Conservation (phyloP, 106 monocot genomes). For the Dioscorea zingiberensis region DNA sequence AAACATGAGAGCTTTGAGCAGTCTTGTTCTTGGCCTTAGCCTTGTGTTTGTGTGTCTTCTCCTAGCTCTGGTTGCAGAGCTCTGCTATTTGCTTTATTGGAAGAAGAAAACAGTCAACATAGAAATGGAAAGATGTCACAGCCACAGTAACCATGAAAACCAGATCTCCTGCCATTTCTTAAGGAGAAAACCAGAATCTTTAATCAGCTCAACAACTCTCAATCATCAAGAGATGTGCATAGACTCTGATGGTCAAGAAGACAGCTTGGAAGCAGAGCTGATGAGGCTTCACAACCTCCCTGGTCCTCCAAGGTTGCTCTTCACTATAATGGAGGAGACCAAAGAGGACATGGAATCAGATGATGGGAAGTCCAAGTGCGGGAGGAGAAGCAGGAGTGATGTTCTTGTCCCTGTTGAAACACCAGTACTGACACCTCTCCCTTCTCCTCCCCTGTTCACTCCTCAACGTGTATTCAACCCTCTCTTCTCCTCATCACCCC, state of each 20-base stretch:
- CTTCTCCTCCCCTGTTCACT: constrained; percentile 60
- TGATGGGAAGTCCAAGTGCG: constrained; percentile 39
- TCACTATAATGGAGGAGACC: constrained; percentile 96
- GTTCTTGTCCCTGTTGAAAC: constrained; percentile 38
- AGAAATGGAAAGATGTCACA: no score
- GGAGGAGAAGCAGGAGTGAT: constrained; percentile 60
- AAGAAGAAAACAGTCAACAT: background rate
- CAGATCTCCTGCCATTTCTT: constrained; percentile 45
- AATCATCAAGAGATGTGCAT: constrained; percentile 31
- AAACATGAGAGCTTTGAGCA: constrained; percentile 24
- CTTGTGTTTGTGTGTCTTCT: constrained; percentile 20
- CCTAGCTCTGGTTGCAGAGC: constrained; percentile 11
- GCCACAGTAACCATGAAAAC: no score
- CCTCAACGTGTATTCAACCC: constrained; percentile 23
- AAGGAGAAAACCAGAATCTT: constrained; percentile 37
- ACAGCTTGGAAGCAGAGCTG: constrained; percentile 61
- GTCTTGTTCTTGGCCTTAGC: constrained; percentile 21
- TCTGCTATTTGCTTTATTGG: background rate
- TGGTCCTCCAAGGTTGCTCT: constrained; percentile 72
- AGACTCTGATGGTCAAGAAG: constrained; percentile 34
- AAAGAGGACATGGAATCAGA: constrained; percentile 85
- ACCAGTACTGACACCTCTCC: constrained; percentile 60
- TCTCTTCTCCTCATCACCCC: constrained; percentile 48
- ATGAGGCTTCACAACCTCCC: constrained; percentile 72
- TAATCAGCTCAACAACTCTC: constrained; percentile 31